Conservation (phyloP, 2,329 filamentous ascomycete genomes). For the Dothideomycetidae sp. region DNA sequence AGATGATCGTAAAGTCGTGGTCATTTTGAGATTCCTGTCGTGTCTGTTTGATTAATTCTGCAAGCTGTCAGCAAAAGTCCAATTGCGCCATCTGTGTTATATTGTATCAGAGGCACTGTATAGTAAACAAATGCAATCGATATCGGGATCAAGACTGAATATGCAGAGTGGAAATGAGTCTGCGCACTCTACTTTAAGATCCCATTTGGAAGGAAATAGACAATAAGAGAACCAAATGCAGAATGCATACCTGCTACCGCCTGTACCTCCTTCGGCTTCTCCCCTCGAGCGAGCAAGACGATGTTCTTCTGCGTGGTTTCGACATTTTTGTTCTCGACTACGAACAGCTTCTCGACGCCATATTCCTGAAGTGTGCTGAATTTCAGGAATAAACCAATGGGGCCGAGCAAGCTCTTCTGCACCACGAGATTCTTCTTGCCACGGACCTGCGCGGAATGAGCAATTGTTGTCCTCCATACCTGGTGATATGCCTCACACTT, state of each 20-base stretch:
- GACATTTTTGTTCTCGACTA: constrained; percentile 88
- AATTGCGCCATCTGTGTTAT: constrained; percentile 14
- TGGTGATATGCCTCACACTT: constrained; percentile 50
- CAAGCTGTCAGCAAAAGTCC: constrained; percentile 31
- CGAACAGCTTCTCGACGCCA: constrained; percentile 94
- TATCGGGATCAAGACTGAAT: constrained; percentile 28
- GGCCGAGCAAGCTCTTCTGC: constrained; percentile 77
- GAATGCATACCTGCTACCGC: constrained; percentile 62
- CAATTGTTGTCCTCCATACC: not conserved
- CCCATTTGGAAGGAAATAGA: constrained; percentile 27
- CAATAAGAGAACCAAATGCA: constrained; percentile 9
- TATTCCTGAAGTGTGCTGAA: constrained; percentile 93
- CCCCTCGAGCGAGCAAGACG: constrained; percentile 81
- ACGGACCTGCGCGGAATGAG: constrained; percentile 71
- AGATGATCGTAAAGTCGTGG: constrained; percentile 95
- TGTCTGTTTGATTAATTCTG: constrained; percentile 82
- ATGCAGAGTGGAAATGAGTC: constrained; percentile 39
- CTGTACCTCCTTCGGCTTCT: constrained; percentile 71
- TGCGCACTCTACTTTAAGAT: constrained; percentile 48
- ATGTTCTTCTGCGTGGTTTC: constrained; percentile 92
- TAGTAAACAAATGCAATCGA: constrained; percentile 15
- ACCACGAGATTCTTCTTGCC: constrained; percentile 98
- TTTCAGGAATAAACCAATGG: constrained; percentile 82
- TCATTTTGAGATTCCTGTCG: constrained; percentile 76
- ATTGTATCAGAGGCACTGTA: constrained; percentile 10